Base-by-base conservation (phyloP, 148 eudicot species). In the Silene conica region DNA sequence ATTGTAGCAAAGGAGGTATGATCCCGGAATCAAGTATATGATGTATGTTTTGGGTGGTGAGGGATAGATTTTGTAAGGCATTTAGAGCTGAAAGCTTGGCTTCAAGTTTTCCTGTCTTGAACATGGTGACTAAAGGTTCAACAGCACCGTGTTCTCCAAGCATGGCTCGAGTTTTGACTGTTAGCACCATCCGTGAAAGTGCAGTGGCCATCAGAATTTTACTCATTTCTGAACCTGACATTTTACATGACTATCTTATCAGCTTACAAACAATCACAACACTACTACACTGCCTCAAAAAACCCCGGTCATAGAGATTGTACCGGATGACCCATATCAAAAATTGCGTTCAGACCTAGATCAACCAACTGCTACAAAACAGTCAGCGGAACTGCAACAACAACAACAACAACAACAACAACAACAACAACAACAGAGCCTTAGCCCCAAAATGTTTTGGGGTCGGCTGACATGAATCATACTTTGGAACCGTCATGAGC, bases 151-250 rank as follows among this genome's bases (percentile, higher is more conserved):
- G 73, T 83, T 86, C 83, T 73, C 93, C 97, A 0, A 95, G 85
- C 54, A 90, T 81, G 46, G 76, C 83, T 83, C 85, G 81, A 31
- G 83, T 71, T 75, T 94, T 87, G 66, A 87, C 92, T 11, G 96
- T 89, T 21, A 91, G 85, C 75, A 82, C 85, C 89, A 91, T 85
- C 78, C 89, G 88, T 79, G 97, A 86, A 50, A 94, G 80, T 48
- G 96, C 89, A 12, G 87, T 89, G 55, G 96, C 97, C 93, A 91
- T 89, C 59, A 94, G 87, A 70, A 91, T 86, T 74, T 89, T 94
- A 74, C 96, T 88, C 96, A 94, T 94, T 76, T 94, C 96, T 10
- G 97, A 86, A 76, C 96, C 98, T 94, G 90, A 45, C 26, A 72
- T 20, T 19, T 59, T 43, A 63, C 22, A 63, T 22, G 12, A 62